Percentiles rank a stretch among this genome's conserved stretches.
Conservation (phyloP, 2,329 filamentous ascomycete genomes). For the Elsinoe fawcettii region DNA sequence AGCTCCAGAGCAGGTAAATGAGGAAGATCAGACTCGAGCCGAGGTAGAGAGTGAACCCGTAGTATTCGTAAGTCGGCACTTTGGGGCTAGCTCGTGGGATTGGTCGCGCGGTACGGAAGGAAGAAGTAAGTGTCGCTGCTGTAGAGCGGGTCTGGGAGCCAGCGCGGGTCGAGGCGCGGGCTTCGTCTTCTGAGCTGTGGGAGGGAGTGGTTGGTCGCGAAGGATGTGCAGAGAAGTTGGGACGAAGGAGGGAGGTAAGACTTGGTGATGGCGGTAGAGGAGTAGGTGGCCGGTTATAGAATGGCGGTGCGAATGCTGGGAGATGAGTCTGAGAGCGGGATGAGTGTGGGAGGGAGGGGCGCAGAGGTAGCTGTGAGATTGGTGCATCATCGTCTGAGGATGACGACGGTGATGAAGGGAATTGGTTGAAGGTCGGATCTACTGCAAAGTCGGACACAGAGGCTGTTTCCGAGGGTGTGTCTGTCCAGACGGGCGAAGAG, state of each 20-base stretch:
- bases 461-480: conserved; percentile 33
- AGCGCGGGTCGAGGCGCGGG: conserved; percentile 32
- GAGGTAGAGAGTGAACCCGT: conserved; percentile 94
- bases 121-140: conserved; percentile 49
- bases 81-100: conserved; percentile 79
- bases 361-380: conserved; percentile 24
- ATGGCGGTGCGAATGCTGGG: conserved; percentile 63
- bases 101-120: conserved; percentile 52
- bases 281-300: conserved; percentile 95
- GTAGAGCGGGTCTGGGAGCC: conserved; percentile 41
- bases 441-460: conserved; percentile 34
- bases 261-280: conserved; percentile 88
- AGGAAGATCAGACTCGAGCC: conserved; percentile 75
- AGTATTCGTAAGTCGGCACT: conserved; percentile 99
- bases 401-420: conserved; percentile 23
- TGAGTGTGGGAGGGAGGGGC: conserved; percentile 36
- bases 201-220: conserved; percentile 92
- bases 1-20: conserved; percentile 71
- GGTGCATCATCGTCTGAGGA: conserved; percentile 26
- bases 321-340: conserved; percentile 37
- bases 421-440: conserved; percentile 24
- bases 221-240: conserved; percentile 54
- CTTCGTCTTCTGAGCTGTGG: conserved; percentile 70
- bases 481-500: conserved; percentile 22
- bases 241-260: conserved; percentile 79